Percentiles rank a stretch among this genome's conserved stretches.
Evolutionary conservation across 768 basidiomycete species (phyloP).

Genomic region (Lentinula detonsa): DNA sequence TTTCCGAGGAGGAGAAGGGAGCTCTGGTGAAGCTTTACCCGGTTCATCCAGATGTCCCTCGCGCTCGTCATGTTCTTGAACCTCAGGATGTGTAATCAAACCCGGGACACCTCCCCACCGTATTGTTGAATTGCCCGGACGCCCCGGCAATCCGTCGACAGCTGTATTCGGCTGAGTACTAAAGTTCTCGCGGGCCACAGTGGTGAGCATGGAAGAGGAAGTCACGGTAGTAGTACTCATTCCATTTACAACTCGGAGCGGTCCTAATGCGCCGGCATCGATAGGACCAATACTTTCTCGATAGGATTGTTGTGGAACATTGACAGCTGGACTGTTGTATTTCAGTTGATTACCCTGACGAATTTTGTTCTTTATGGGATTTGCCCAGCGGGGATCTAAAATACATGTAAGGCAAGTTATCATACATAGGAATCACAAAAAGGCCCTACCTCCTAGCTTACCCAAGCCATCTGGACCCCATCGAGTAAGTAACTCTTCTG

Average conservation of each 20-base stretch:
- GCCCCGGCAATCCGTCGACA: constrained; percentile 44
- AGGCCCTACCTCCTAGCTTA: constrained; percentile 71
- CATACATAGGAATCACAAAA: constrained; percentile 18
- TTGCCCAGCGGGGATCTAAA: constrained; percentile 83
- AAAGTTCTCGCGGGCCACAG: constrained; percentile 69
- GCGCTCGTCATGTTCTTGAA: constrained; percentile 52
- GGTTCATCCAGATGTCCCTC: constrained; percentile 22
- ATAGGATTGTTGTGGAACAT: constrained; percentile 52
- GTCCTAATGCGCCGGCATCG: constrained; percentile 38
- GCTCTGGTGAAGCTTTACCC: constrained; percentile 20
- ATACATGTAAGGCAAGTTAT: constrained; percentile 14
- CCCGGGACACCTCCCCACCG: constrained; percentile 45
- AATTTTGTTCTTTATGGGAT: constrained; percentile 78
- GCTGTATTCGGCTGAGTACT: constrained; percentile 22
- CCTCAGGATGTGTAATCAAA: constrained; percentile 61
- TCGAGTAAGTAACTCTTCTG: constrained; percentile 77
- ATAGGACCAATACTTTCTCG: constrained; percentile 28
- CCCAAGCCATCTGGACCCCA: constrained; percentile 89
- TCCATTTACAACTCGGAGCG: constrained; percentile 78
- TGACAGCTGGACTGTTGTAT: constrained; percentile 75
- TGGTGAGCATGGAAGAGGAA: constrained; percentile 63
- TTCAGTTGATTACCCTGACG: constrained; percentile 59
- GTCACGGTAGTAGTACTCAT: constrained; percentile 47
- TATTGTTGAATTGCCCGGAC: constrained; percentile 54
- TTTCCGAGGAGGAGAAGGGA: constrained; percentile 39